These are phyloP conservation scores for Corinectria fuckeliana DNA, from an alignment of 2,329 filamentous ascomycete genomes.

Conservation along the genomic window DNA sequence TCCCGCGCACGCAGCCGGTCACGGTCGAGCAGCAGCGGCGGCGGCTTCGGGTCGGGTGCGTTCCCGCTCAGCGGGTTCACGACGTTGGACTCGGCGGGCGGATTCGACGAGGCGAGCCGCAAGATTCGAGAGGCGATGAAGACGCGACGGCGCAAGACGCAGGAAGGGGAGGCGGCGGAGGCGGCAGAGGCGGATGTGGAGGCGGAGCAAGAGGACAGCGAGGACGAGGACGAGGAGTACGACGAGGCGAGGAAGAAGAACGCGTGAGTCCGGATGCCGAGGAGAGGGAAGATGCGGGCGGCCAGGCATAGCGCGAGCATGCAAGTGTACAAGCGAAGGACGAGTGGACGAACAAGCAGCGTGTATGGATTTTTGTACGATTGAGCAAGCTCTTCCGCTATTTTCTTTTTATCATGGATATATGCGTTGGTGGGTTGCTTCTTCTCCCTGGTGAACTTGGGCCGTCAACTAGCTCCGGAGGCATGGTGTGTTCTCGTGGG, in stretches of 20 bases:
- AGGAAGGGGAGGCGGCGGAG: constrained; percentile 44
- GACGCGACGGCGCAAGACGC: constrained; percentile 61
- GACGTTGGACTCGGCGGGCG: constrained; percentile 68
- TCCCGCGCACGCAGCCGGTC: constrained; percentile 77
- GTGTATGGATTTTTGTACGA: neutral
- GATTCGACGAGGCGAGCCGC: constrained; percentile 81
- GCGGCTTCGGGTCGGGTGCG: constrained; percentile 64
- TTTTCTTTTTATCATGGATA: neutral
- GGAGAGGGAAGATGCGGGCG: neutral
- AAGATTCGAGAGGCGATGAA: constrained; percentile 88
- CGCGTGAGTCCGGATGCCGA: constrained; percentile 26
- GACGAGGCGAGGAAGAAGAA: constrained; percentile 54
- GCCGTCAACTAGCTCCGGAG: neutral
- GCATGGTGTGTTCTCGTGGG: neutral
- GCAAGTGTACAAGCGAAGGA: too few species aligned
- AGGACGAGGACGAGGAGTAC: constrained; percentile 49
- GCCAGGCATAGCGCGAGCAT: neutral
- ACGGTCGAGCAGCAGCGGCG: constrained; percentile 72
- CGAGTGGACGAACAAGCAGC: neutral
- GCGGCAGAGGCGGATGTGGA: constrained; percentile 44
- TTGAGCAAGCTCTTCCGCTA: constrained; percentile 10
- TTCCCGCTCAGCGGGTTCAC: constrained; percentile 77
- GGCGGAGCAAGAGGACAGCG: constrained; percentile 49
- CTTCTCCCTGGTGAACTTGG: neutral
- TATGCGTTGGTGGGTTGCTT: neutral